Base-by-base conservation (phyloP, 768 basidiomycete genomes). In the Suillus lakei region DNA sequence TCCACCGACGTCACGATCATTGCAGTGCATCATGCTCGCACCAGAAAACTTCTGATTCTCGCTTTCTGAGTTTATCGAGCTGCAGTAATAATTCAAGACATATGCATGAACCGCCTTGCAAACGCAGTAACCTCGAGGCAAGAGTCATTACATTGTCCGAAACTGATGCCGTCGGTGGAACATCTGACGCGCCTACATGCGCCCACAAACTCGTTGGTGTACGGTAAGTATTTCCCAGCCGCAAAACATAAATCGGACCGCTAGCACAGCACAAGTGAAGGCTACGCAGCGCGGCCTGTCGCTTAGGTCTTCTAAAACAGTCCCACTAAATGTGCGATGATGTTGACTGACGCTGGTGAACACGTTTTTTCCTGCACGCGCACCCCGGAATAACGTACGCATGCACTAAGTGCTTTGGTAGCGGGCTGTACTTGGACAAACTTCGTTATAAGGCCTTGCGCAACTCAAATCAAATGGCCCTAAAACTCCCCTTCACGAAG, bases 301-400 rank as follows among this genome's bases (percentile, higher is more conserved):
- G 62, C 53, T 60, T 61, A 44, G 21, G 60, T 62, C 18, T n/a
- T 74, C 48, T 50, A 50, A 50, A 50, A 50, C 48, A 2, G 48
- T 50, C 26, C 15, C 55, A 66, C 69, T 65, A 66, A 13, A 61
- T 23, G 43, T 63, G 65, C 38, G 60, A 66, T 39, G 15, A 34
- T 62, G 61, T 66, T 53, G 28, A 63, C 2, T 66, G 65, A 54
- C 63, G 54, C 65, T 58, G 60, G 53, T 53, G n/a, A 36, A 68
- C 76, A 73, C 75, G 70, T 73, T 74, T 76, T 51, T 73, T 61
- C 67, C 69, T 48, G 65, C 68, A 53, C 30, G 64, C 66, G 62
- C 66, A 48, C 64, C 51, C 64, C 65, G 64, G 67, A 66, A 70
- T 70, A 67, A 67, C 67, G 66, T 61, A 68, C 68, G 60, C 64